These are phyloP conservation scores for Podospora tetraspora DNA, from an alignment of 495 filamentous ascomycete species.

Conservation along the genomic window DNA sequence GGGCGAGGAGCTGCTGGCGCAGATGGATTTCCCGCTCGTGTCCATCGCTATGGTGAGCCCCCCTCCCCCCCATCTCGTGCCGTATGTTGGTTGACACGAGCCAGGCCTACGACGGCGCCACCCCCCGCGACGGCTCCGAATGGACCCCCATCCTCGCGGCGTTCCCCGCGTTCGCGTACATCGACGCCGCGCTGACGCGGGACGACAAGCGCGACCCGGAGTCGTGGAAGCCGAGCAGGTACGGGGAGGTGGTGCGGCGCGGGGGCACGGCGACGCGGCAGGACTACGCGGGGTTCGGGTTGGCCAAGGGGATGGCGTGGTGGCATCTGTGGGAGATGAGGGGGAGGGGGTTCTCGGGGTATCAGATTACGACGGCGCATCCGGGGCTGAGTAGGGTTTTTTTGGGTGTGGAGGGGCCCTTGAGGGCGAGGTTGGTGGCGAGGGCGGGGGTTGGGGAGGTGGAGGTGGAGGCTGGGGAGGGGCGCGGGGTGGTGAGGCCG, in stretches of 20 bases:
- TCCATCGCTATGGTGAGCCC: conserved; percentile 29
- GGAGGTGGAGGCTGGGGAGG: conserved; percentile 10
- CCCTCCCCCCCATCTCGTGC: too few species aligned
- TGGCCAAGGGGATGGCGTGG: conserved; percentile 35
- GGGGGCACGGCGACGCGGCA: conserved; percentile 36
- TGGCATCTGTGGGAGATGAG: conserved; percentile 33
- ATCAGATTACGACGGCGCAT: conserved; percentile 1
- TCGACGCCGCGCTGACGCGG: neutral
- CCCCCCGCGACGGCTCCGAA: conserved; percentile 22
- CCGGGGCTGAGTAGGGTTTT: neutral
- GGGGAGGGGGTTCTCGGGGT: neutral
- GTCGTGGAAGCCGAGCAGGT: conserved; percentile 24
- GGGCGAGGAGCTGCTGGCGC: conserved; percentile 17
- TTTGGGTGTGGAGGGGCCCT: neutral
- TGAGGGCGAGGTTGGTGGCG: conserved; percentile 1
- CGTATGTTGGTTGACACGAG: too few species aligned
- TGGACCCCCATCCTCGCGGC: conserved; percentile 11
- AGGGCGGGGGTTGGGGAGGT: conserved; percentile 6
- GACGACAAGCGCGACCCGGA: conserved; percentile 12
- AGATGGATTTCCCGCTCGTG: conserved; percentile 44
- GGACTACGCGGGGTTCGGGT: conserved; percentile 31
- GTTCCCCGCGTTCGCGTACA: neutral
- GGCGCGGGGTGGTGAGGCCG: neutral
- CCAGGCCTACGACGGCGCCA: conserved; percentile 28
- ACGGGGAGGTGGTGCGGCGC: conserved; percentile 34